These are phyloP conservation scores for Scedosporium aurantiacum DNA, from an alignment of 2,329 filamentous ascomycete genomes.

Conservation along the genomic window DNA sequence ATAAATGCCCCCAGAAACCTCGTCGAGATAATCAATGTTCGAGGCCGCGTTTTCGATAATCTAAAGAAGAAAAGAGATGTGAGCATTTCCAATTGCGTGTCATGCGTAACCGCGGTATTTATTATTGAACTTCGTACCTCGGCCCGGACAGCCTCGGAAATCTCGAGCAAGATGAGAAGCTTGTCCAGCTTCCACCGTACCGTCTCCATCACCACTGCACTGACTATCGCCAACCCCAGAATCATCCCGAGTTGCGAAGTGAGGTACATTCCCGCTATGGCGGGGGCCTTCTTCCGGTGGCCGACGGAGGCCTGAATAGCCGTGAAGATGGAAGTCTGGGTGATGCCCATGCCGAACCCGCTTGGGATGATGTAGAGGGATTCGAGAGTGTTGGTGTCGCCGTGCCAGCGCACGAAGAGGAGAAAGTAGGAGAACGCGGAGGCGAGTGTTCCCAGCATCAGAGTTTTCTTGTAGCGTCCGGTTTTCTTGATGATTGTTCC, in stretches of 20 bases:
- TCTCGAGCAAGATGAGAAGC: conserved; percentile 9
- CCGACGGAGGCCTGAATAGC: conserved; percentile 28
- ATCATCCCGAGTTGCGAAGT: conserved; percentile 25
- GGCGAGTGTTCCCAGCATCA: conserved; percentile 37
- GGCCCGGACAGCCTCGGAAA: conserved; percentile 8
- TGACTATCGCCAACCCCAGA: conserved; percentile 26
- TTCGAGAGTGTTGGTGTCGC: conserved; percentile 42
- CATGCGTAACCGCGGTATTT: not conserved
- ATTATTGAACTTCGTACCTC: conserved; percentile 7
- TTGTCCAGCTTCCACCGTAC: conserved; percentile 11
- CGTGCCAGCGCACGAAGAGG: conserved; percentile 47
- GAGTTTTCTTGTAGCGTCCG: conserved; percentile 45
- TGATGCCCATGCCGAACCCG: conserved; percentile 29
- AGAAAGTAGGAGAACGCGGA: conserved; percentile 40
- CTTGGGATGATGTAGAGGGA: conserved; percentile 47
- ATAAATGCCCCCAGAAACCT: conserved; percentile 14
- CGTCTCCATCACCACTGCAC: conserved; percentile 20
- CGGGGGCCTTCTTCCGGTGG: conserved; percentile 25
- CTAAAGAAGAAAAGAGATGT: conserved; percentile 10
- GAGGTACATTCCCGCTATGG: conserved; percentile 29
- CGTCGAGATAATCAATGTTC: conserved; percentile 20
- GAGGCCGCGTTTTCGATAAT: conserved; percentile 21
- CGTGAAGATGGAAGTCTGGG: conserved; percentile 29
- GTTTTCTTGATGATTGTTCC: conserved; percentile 48
- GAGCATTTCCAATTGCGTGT: not conserved